Evolutionary conservation across 1,284 basidiomycete genomes (phyloP).

Genomic region (Leccinum pallidistipes): DNA sequence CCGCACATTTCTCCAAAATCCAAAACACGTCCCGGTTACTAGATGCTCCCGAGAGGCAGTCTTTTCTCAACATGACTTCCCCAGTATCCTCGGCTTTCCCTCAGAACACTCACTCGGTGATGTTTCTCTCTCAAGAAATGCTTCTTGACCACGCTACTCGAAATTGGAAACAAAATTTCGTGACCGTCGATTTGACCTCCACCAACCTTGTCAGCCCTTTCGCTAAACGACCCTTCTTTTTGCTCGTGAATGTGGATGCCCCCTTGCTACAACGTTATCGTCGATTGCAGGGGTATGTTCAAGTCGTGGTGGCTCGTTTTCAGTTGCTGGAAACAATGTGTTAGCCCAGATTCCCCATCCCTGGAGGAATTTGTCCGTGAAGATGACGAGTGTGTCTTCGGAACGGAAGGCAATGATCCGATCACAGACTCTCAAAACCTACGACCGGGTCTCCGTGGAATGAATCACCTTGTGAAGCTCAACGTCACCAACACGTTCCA

Average conservation of each 20-base stretch:
- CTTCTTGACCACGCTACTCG: slow-evolving; percentile 80
- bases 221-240: slow-evolving; percentile 86
- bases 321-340: slow-evolving; percentile 13
- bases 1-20: slow-evolving; percentile 4
- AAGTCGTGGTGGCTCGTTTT: not conserved
- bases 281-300: slow-evolving; percentile 51
- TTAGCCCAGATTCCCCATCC: slow-evolving; percentile 36
- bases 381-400: slow-evolving; percentile 63
- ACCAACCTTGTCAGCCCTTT: slow-evolving; percentile 69
- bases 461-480: slow-evolving; percentile 58
- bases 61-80: slow-evolving; percentile 26
- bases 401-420: slow-evolving; percentile 25
- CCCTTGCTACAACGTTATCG: slow-evolving; percentile 66
- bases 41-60: slow-evolving; percentile 13
- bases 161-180: slow-evolving; percentile 81
- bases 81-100: slow-evolving; percentile 22
- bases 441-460: slow-evolving; percentile 40
- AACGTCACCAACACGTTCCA: slow-evolving; percentile 73
- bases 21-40: not conserved
- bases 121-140: slow-evolving; percentile 54
- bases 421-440: not conserved
- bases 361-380: slow-evolving; percentile 68
- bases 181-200: slow-evolving; percentile 74
- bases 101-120: slow-evolving; percentile 21
- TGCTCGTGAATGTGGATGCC: slow-evolving; percentile 86